These are phyloP conservation scores for Daldinia childiae DNA, from an alignment of 495 filamentous ascomycete genomes.

Conservation along the genomic window DNA sequence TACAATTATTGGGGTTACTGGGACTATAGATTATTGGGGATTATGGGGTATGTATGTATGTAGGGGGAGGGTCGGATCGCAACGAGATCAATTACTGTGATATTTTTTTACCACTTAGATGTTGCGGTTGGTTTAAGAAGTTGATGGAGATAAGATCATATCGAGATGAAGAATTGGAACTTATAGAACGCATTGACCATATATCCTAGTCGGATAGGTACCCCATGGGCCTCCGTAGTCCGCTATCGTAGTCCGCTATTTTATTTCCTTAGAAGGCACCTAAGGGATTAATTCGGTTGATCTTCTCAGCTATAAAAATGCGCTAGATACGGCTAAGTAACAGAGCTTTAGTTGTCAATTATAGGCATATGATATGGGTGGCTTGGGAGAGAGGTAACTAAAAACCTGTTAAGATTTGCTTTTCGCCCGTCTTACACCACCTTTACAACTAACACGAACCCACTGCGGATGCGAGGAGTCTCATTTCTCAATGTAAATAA, in stretches of 20 bases:
- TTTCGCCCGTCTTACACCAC: not conserved
- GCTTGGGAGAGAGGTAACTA: not conserved
- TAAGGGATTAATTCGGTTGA: not conserved
- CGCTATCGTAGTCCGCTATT: conserved; percentile 1
- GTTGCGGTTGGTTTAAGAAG: conserved; percentile 4
- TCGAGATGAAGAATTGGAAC: conserved; percentile 6
- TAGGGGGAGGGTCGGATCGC: not conserved
- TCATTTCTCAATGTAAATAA: not conserved
- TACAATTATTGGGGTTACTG: conserved; percentile 11
- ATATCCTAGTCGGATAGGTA: not conserved
- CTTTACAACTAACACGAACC: not conserved
- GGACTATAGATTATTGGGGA: not conserved
- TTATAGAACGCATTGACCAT: conserved; percentile 8
- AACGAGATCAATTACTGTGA: not conserved
- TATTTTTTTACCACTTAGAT: not conserved
- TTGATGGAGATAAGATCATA: conserved; percentile 7
- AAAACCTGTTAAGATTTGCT: not conserved
- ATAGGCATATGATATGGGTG: not conserved
- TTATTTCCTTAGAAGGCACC: not conserved
- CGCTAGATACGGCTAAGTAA: not conserved
- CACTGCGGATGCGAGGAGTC: not conserved
- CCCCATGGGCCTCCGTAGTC: conserved; percentile 2
- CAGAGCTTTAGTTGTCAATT: not conserved
- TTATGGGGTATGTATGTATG: conserved; percentile 6
- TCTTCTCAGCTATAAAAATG: not conserved